Conservation (phyloP, 2,329 filamentous ascomycete species). For the Alternaria novae-zelandiae region DNA sequence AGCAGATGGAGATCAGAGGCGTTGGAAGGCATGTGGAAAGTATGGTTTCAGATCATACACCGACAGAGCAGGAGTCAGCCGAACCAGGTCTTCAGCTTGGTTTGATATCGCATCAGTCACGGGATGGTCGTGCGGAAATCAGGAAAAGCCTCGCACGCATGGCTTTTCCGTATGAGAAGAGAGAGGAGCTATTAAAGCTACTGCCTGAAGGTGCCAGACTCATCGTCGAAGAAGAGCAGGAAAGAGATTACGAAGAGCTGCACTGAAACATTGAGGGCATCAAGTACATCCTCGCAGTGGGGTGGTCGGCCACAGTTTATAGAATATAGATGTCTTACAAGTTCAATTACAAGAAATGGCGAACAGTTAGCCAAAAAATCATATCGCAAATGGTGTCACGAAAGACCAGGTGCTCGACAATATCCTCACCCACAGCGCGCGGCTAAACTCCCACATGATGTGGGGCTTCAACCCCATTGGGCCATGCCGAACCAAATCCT, state of each 20-base stretch:
- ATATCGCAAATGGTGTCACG: neutral
- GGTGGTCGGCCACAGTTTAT: neutral
- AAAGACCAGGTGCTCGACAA: neutral
- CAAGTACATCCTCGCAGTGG: neutral
- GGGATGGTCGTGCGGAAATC: neutral
- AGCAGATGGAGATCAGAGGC: neutral
- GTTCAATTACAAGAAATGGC: neutral
- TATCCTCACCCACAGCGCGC: neutral
- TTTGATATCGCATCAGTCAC: neutral
- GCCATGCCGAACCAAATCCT: neutral
- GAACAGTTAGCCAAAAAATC: neutral
- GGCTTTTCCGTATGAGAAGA: neutral
- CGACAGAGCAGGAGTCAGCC: neutral
- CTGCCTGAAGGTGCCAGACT: neutral
- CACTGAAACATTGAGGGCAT: neutral
- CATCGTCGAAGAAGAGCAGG: neutral
- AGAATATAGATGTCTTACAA: neutral
- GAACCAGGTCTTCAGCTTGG: neutral
- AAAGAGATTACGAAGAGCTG: neutral
- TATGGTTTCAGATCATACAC: neutral
- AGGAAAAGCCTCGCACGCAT: neutral
- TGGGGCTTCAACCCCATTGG: neutral
- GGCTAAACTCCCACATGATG: neutral
- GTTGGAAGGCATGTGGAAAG: neutral
- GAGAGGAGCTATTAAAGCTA: neutral